Base-by-base conservation (phyloP, 495 filamentous ascomycete species). In the Lepidopterella palustris region DNA sequence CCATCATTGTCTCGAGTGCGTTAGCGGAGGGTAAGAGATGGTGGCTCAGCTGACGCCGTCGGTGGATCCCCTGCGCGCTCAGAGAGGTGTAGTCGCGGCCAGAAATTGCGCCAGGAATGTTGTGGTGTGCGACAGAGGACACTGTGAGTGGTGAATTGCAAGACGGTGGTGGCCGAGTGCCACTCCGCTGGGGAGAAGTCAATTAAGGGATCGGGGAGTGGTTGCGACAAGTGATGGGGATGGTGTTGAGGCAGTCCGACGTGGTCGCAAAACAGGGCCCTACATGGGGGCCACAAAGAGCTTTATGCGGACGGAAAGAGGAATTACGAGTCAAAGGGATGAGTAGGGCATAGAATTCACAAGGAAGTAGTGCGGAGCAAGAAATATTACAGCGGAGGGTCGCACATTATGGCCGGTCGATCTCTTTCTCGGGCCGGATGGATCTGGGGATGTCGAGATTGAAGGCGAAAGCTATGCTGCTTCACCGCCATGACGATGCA, bases 21-120 rank as follows among this genome's bases (percentile, higher is more conserved):
- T n/a, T 27, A 20, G 65, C 53, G 61, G 61, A 40, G 61, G 65
- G 56, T 51, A 23, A 53, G 53, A 24, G 4, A 35, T 62, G 61
- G 61, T 61, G 60, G 56, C 32, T 58, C 56, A 58, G 56, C 56
- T 58, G 56, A 58, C 45, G n/a, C 4, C 21, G 53, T 6, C 10
- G 31, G n/a, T 18, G 24, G 24, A 49, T 35, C 42, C 58, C 58
- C 57, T 60, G 63, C 55, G 62, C 42, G 58, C 53, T 32, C 58
- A 24, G 45, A 61, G 53, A 45, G 62, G 57, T 21, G 45, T 53
- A 40, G 54, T 53, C 54, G 32, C 35, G 32, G 56, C 28, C 31
- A 20, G 13, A 15, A 39, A 49, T 39, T 31, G 56, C 63, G 63
- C 60, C 60, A 5, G 59, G 59, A 54, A 49, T 35, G 63, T 51